A percentile compares a stretch with the other conserved stretches of the same genome.
Evolutionary conservation across 2,329 filamentous ascomycete genomes (phyloP).

Genomic region (Sporothrix phasma): DNA sequence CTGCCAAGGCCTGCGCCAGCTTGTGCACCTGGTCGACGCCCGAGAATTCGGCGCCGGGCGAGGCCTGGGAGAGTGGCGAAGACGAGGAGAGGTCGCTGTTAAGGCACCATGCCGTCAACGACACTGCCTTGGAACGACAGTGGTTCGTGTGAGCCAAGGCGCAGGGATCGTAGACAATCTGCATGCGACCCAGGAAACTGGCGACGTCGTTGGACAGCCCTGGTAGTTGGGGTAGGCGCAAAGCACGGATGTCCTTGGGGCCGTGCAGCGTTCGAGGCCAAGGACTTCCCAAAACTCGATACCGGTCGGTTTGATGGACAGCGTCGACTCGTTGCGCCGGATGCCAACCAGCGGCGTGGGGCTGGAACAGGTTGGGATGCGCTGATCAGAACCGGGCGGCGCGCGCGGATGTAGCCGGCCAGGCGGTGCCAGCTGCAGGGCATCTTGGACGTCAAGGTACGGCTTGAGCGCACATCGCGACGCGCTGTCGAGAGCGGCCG

Average conservation of each 20-base stretch:
- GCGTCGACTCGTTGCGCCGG: slow-evolving; percentile 55
- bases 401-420: slow-evolving; percentile 42
- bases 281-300: slow-evolving; percentile 75
- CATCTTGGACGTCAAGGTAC: slow-evolving; percentile 48
- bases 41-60: slow-evolving; percentile 35
- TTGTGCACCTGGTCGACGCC: slow-evolving; percentile 40
- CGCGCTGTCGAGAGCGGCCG: slow-evolving; percentile 35
- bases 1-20: slow-evolving; percentile 37
- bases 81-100: slow-evolving; percentile 23
- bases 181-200: slow-evolving; percentile 57
- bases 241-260: slow-evolving; percentile 59
- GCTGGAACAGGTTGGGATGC: slow-evolving; percentile 51
- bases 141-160: slow-evolving; percentile 56
- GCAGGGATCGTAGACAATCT: slow-evolving; percentile 64
- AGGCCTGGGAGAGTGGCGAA: not conserved
- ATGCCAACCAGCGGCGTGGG: slow-evolving; percentile 62
- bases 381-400: slow-evolving; percentile 36
- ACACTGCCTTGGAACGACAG: slow-evolving; percentile 35
- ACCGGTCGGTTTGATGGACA: slow-evolving; percentile 66
- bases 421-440: slow-evolving; percentile 43
- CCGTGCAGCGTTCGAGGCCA: slow-evolving; percentile 60
- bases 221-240: slow-evolving; percentile 60
- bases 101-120: slow-evolving; percentile 39
- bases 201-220: slow-evolving; percentile 51
- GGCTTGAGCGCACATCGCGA: slow-evolving; percentile 36